Percentiles rank a stretch among this genome's conserved stretches.
Conservation (phyloP, 148 eudicot species). For the Rhododendron williamsianum region DNA sequence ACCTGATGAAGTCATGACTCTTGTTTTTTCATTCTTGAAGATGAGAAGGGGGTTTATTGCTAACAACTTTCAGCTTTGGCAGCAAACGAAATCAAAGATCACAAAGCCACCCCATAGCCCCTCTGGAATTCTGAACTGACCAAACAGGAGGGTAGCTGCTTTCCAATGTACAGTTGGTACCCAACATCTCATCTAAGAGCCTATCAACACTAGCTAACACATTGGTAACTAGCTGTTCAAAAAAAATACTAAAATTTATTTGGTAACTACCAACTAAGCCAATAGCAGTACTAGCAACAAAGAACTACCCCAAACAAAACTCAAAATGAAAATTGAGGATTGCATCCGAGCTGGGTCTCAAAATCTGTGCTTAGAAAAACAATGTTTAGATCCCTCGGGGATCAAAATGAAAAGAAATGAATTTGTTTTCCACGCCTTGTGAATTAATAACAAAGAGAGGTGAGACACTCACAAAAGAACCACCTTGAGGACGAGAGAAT, state of each 20-base stretch:
- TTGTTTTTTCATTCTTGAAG: not conserved
- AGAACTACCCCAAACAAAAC: not conserved
- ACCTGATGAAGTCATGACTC: not conserved
- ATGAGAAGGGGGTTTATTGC: not conserved
- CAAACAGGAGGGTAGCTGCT: not conserved
- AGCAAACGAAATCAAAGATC: not conserved
- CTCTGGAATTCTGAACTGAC: conserved; percentile 1
- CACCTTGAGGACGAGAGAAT: not conserved
- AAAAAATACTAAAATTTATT: too few species aligned
- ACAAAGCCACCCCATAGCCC: not conserved
- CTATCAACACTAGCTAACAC: not conserved
- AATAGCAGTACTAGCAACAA: not conserved
- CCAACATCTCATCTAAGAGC: not conserved
- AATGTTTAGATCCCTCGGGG: not conserved
- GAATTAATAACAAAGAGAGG: not conserved
- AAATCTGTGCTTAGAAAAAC: not conserved
- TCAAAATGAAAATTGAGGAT: not conserved
- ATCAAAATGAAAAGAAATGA: not conserved
- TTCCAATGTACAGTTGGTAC: not conserved
- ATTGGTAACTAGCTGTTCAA: not conserved
- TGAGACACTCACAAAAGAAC: not conserved
- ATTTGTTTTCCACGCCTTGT: not conserved
- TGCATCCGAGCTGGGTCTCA: not conserved
- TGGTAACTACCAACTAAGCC: not conserved
- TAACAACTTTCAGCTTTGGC: not conserved